A percentile compares a stretch with the other conserved stretches of the same genome.
Evolutionary conservation across 495 filamentous ascomycete genomes (phyloP).

Genomic region (Penicillium simplicissimum): DNA sequence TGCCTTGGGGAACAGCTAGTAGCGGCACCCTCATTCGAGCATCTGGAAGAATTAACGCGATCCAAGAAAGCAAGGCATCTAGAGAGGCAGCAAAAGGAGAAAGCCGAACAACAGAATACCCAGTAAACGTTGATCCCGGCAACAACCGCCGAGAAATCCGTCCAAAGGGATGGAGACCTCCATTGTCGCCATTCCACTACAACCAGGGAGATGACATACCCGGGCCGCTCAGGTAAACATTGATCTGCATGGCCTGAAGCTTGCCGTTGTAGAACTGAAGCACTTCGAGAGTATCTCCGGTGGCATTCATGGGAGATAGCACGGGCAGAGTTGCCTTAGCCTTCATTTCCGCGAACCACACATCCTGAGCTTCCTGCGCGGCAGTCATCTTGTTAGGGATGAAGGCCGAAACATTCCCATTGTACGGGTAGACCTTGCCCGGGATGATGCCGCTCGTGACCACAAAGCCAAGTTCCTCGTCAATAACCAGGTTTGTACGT

Average conservation of each 20-base stretch:
- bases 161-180: no score
- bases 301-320: not conserved
- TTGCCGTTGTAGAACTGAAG: constrained; percentile 14
- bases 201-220: constrained; percentile 12
- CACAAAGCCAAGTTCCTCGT: constrained; percentile 15
- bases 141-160: no score
- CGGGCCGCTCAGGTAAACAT: constrained; percentile 15
- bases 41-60: no score
- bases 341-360: constrained; percentile 9
- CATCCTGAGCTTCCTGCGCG: constrained; percentile 10
- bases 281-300: constrained; percentile 12
- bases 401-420: constrained; percentile 13
- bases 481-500: constrained; percentile 8
- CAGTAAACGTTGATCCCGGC: no score
- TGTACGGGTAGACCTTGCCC: constrained; percentile 10
- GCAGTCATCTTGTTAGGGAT: constrained; percentile 8
- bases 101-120: no score
- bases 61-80: no score
- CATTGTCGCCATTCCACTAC: not conserved
- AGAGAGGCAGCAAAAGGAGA: no score
- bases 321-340: not conserved
- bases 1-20: not conserved
- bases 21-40: no score
- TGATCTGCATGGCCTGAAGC: constrained; percentile 17
- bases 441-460: constrained; percentile 11